Evolutionary conservation across 1,284 basidiomycete species (phyloP), one percentile per base, ranked within the genome.

Genomic region (Peniophora sp.): DNA sequence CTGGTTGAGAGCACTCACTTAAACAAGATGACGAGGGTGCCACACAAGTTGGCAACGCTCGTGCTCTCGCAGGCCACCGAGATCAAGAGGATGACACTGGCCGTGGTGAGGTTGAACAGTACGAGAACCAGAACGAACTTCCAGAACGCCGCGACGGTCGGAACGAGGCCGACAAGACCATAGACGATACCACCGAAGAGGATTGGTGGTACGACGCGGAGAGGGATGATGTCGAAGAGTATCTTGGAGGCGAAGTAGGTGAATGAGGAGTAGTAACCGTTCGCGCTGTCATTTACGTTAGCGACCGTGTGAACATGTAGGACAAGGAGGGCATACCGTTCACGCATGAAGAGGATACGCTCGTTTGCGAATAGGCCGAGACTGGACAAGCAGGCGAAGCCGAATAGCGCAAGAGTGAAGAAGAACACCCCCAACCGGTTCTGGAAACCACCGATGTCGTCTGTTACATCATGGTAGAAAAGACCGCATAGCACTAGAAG

Each of bases 221-320:
- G 75, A 0, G 96, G 96, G 8, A 98, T 73, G 55, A 97, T 93
- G 65, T 99, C 96, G 66, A 98, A 98, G 14, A 99, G 78, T 48
- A 97, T 87, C 77, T 97, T 98, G 54, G 93, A 92, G 1, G 89
- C 74, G 68, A 99, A 98, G 73, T 98, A 99, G 2, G 93, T 95
- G 61, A 93, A 83, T 0, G 96, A 88, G 0, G 90, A 88, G 65
- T 99, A 98, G 67, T 99, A 99, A 3, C 95, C 94, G 59, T 99
- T 99, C 1, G 95, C 85, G 56, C 93, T 92, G 41, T 52, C 48
- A 0, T 44, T 9, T 49, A 47, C 37, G 8, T 50, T 2, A 48
- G 37, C 3, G 17, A 34, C 24, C n/a, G 3, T 14, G 0, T 14
- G 15, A 20, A 46, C 2, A 41, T 22, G 37, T 23, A 39, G 34